Evolutionary conservation across 768 basidiomycete genomes (phyloP).

Genomic region (Tephrocybe sp.): DNA sequence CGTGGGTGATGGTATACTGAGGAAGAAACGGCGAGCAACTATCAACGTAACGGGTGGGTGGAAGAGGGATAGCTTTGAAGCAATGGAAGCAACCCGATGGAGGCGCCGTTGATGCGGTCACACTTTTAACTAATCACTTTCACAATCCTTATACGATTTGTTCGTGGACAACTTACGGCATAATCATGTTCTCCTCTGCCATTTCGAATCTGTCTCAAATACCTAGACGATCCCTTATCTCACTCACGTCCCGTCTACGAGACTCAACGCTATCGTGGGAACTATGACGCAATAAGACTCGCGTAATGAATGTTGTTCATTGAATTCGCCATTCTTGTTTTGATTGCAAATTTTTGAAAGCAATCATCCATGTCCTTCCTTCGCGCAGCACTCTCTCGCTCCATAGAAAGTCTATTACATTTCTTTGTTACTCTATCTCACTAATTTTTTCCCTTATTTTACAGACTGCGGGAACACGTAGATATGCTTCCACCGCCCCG

Average conservation of each 20-base stretch:
- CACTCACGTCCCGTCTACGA: too few species aligned
- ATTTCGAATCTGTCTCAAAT: too few species aligned
- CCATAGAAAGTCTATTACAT: conserved; percentile 35
- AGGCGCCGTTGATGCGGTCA: conserved; percentile 1
- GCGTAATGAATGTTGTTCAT: neutral
- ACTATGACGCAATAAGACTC: conserved; percentile 9
- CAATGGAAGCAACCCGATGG: conserved; percentile 3
- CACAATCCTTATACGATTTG: too few species aligned
- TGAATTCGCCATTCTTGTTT: neutral
- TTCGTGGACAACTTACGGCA: too few species aligned
- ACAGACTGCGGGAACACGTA: conserved; percentile 38
- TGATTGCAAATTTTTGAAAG: conserved; percentile 3
- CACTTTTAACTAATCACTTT: neutral
- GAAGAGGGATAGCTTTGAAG: conserved; percentile 21
- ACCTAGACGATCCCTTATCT: too few species aligned
- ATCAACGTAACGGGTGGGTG: conserved; percentile 11
- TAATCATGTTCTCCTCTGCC: too few species aligned
- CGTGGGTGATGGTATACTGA: neutral
- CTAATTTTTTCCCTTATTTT: conserved; percentile 1
- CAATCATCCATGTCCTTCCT: conserved; percentile 44
- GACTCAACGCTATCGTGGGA: conserved; percentile 17
- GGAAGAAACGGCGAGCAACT: conserved; percentile 2
- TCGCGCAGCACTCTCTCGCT: conserved; percentile 39
- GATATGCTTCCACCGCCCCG: conserved; percentile 46
- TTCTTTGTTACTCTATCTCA: neutral